Conservation (phyloP, 2,329 filamentous ascomycete species). For the Chalara sp. region DNA sequence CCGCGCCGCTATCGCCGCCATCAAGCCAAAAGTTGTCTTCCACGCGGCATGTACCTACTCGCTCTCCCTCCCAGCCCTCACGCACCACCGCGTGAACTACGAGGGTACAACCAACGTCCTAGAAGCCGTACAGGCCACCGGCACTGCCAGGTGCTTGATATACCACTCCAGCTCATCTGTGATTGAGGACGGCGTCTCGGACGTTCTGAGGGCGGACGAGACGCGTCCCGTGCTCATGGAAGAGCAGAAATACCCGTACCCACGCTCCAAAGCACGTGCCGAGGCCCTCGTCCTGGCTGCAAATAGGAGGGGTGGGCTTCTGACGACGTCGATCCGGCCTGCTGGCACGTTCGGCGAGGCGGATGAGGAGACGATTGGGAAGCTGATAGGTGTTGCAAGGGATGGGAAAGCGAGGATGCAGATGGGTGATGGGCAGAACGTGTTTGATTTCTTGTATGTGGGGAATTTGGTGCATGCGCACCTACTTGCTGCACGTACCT, state of each 20-base stretch:
- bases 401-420: not conserved
- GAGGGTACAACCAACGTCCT: constrained; percentile 38
- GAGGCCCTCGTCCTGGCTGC: not conserved
- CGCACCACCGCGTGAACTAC: constrained; percentile 32
- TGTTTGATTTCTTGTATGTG: constrained; percentile 47
- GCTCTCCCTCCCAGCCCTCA: not conserved
- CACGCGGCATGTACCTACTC: constrained; percentile 1
- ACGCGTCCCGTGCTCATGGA: not conserved
- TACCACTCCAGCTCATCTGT: constrained; percentile 1
- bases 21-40: constrained; percentile 1
- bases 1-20: not conserved
- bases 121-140: constrained; percentile 32
- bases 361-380: constrained; percentile 11
- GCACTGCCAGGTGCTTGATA: constrained; percentile 23
- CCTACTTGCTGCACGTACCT: constrained; percentile 33
- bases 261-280: not conserved
- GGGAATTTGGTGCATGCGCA: constrained; percentile 45
- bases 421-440: constrained; percentile 40
- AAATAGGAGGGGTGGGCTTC: constrained; percentile 28
- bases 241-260: not conserved
- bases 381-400: not conserved
- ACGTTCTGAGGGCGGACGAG: not conserved
- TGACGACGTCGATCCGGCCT: constrained; percentile 42
- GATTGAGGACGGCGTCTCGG: not conserved
- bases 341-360: constrained; percentile 44